Conservation (phyloP, 2,329 filamentous ascomycete genomes). For the Phoma sp. region DNA sequence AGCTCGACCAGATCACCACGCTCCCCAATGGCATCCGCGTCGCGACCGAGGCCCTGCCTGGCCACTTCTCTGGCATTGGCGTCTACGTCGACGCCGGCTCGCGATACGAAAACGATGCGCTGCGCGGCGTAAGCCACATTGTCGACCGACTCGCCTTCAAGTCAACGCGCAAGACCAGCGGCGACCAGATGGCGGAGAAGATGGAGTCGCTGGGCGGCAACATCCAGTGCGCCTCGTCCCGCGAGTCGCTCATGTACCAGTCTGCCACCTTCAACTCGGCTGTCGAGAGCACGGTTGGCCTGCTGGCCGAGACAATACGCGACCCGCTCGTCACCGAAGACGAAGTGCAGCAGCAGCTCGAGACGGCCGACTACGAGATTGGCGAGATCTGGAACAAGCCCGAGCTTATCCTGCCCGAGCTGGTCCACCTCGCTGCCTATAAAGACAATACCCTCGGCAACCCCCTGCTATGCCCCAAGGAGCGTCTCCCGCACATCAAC, state of each 20-base stretch:
- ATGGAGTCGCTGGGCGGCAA: constrained; percentile 91
- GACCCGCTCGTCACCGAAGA: constrained; percentile 83
- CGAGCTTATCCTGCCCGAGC: constrained; percentile 90
- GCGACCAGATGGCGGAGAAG: constrained; percentile 85
- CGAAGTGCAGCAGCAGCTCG: constrained; percentile 84
- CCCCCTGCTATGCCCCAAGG: constrained; percentile 86
- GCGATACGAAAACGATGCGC: constrained; percentile 82
- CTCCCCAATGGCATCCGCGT: constrained; percentile 92
- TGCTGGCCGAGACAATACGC: constrained; percentile 93
- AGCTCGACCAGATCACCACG: constrained; percentile 85
- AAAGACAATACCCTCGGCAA: constrained; percentile 96
- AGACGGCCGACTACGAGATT: constrained; percentile 94
- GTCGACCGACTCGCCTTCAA: constrained; percentile 97
- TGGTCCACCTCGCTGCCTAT: constrained; percentile 94
- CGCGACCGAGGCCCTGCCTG: constrained; percentile 90
- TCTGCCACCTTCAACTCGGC: constrained; percentile 95
- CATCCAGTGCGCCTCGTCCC: constrained; percentile 93
- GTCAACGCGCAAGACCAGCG: constrained; percentile 71
- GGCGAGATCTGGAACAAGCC: constrained; percentile 97
- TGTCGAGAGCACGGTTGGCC: constrained; percentile 78
- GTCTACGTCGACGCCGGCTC: constrained; percentile 97
- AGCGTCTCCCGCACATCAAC: constrained; percentile 78
- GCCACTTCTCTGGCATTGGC: constrained; percentile 92
- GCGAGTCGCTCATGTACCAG: constrained; percentile 98
- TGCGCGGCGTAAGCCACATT: constrained; percentile 93